Evolutionary conservation across 2,329 filamentous ascomycete genomes (phyloP).

Genomic region (Xylariaceae sp.): DNA sequence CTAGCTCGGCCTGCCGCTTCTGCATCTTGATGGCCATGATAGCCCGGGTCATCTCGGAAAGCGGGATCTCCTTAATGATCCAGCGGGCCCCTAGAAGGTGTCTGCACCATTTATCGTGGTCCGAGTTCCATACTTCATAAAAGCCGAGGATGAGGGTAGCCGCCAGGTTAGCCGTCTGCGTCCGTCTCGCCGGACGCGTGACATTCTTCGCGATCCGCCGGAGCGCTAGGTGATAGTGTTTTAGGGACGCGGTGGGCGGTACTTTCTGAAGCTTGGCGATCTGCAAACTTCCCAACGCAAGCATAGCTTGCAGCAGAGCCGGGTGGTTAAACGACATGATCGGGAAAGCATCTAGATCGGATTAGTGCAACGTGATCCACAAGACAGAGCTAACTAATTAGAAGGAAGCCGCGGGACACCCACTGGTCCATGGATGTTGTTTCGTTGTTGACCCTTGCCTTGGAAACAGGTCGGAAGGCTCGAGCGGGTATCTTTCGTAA

Average conservation of each 20-base stretch:
- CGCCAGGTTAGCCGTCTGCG: conserved; percentile 76
- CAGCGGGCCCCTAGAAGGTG: conserved; percentile 82
- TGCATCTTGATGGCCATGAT: conserved; percentile 58
- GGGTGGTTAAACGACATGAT: conserved; percentile 77
- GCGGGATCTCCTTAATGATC: conserved; percentile 76
- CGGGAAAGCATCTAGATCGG: conserved; percentile 65
- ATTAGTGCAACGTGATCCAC: conserved; percentile 20
- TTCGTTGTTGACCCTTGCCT: conserved; percentile 56
- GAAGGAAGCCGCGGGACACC: conserved; percentile 3
- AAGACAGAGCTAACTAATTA: neutral
- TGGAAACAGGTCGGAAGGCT: conserved; percentile 61
- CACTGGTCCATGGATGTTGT: conserved; percentile 56
- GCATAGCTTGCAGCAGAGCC: conserved; percentile 83
- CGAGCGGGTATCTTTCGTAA: conserved; percentile 76
- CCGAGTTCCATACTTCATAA: conserved; percentile 91
- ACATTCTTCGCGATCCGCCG: conserved; percentile 74
- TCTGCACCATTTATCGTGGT: conserved; percentile 93
- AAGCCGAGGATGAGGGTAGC: conserved; percentile 81
- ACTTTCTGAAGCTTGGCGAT: conserved; percentile 75
- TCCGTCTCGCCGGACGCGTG: conserved; percentile 60
- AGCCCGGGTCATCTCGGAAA: conserved; percentile 64
- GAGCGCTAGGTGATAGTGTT: conserved; percentile 85
- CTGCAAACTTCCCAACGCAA: conserved; percentile 80
- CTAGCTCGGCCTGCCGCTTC: conserved; percentile 25
- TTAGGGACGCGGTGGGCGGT: conserved; percentile 73